Conservation (phyloP, 805 yeast genomes). For the Zygoascus bituminiphila region DNA sequence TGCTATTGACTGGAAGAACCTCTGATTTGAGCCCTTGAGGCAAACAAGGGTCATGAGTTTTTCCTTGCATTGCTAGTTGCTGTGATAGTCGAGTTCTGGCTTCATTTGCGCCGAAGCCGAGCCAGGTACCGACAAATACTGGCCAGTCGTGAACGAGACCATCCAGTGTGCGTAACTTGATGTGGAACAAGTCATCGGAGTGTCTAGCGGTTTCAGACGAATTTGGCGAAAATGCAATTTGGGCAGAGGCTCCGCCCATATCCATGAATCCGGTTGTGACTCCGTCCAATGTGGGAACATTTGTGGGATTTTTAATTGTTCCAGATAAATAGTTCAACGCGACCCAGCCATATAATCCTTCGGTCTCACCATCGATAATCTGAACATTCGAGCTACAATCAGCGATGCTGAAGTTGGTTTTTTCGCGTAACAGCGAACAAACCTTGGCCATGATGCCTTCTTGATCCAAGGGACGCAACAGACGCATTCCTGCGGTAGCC, state of each 20-base stretch:
- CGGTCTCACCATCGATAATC: conserved; percentile 89
- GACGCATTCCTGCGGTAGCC: conserved; percentile 96
- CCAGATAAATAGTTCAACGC: conserved; percentile 79
- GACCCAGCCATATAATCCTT: conserved; percentile 94
- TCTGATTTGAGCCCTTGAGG: conserved; percentile 43
- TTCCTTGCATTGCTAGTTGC: conserved; percentile 8
- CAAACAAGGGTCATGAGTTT: conserved; percentile 61
- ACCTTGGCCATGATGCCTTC: conserved; percentile 47
- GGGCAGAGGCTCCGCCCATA: conserved; percentile 99
- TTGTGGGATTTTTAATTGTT: conserved; percentile 33
- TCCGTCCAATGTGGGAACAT: conserved; percentile 29
- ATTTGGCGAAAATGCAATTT: conserved; percentile 84
- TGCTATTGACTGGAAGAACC: conserved; percentile 6
- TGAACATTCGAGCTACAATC: conserved; percentile 65
- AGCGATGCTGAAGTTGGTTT: conserved; percentile 48
- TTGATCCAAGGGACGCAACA: conserved; percentile 50
- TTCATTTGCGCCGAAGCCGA: conserved; percentile 95
- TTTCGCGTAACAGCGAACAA: conserved; percentile 46
- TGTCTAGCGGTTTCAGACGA: conserved; percentile 53
- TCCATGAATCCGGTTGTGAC: conserved; percentile 90
- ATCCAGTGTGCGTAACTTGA: conserved; percentile 56
- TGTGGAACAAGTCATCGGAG: conserved; percentile 60
- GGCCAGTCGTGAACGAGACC: conserved; percentile 73
- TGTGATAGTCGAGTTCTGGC: conserved; percentile 66
- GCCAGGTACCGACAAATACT: conserved; percentile 92